Conservation (phyloP, 2,329 filamentous ascomycete species). For the Hypoxylon sp. region DNA sequence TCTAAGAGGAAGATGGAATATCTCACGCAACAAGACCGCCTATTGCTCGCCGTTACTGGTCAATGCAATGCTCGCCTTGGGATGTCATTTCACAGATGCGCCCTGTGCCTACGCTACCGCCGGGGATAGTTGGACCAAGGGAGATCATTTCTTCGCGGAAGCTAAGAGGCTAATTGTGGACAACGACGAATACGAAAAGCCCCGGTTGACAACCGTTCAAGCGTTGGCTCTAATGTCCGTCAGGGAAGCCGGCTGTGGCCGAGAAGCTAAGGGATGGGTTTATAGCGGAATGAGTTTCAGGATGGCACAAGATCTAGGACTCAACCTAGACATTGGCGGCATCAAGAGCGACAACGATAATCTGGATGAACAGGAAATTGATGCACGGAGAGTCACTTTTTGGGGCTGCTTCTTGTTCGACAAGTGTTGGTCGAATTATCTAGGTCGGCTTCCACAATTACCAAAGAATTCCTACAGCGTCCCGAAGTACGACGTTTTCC, state of each 20-base stretch:
- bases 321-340: constrained; percentile 85
- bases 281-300: constrained; percentile 99
- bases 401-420: constrained; percentile 99
- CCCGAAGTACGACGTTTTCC: constrained; percentile 91
- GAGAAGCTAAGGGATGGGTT: constrained; percentile 97
- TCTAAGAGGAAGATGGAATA: constrained; percentile 74
- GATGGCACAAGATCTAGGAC: constrained; percentile 94
- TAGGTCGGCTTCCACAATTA: constrained; percentile 90
- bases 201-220: constrained; percentile 90
- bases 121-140: constrained; percentile 86
- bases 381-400: constrained; percentile 91
- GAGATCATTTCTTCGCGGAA: constrained; percentile 96
- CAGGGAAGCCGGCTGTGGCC: constrained; percentile 91
- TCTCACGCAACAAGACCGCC: constrained; percentile 68
- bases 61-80: constrained; percentile 92
- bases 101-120: constrained; percentile 78
- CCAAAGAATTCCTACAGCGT: constrained; percentile 84
- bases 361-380: constrained; percentile 85
- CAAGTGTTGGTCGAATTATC: constrained; percentile 98
- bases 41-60: constrained; percentile 93
- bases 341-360: constrained; percentile 70
- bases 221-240: constrained; percentile 96
- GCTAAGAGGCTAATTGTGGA: constrained; percentile 91
- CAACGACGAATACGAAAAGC: constrained; percentile 93
- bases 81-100: constrained; percentile 90